phyloP scores from a whole-genome alignment of 1,284 basidiomycete genomes.

The Moesziomyces sp. region DNA sequence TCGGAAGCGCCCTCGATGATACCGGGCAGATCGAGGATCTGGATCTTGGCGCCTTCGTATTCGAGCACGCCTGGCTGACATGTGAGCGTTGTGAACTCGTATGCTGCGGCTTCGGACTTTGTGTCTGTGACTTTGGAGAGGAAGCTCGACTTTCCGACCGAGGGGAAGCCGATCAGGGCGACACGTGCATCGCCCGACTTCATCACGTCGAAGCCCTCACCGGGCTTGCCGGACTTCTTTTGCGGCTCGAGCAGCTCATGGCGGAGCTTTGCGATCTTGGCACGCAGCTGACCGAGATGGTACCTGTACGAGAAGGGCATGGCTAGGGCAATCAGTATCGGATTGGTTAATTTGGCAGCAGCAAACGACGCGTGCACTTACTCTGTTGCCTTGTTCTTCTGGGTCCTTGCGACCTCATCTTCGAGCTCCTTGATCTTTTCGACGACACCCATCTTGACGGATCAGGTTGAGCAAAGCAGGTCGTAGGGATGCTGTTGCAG shows the following conservation, averaged over 20 bases:
- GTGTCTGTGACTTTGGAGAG: conserved; percentile 93
- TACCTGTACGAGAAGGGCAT: conserved; percentile 26
- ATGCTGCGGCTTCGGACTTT: conserved; percentile 85
- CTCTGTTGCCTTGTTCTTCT: conserved; percentile 70
- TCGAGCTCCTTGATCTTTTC: conserved; percentile 90
- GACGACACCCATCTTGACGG: conserved; percentile 54
- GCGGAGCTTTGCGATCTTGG: conserved; percentile 63
- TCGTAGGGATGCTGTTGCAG: not conserved
- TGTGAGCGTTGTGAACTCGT: conserved; percentile 94
- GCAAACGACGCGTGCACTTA: conserved; percentile 12
- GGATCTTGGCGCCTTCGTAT: conserved; percentile 70
- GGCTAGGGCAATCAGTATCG: not conserved
- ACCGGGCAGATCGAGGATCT: conserved; percentile 85
- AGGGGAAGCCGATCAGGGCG: conserved; percentile 80
- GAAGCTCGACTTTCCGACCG: conserved; percentile 92
- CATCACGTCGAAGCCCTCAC: conserved; percentile 65
- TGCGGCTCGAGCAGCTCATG: conserved; percentile 64
- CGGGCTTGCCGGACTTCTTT: conserved; percentile 56
- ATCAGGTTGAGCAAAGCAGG: not conserved
- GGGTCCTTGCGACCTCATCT: conserved; percentile 85
- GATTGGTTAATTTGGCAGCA: not conserved
- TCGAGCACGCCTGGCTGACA: conserved; percentile 53
- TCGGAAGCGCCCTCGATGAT: conserved; percentile 88
- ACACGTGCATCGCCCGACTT: conserved; percentile 71
- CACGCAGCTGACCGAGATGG: conserved; percentile 62